These are phyloP conservation scores for Patellifolia procumbens DNA, from an alignment of 179 eudicot species.

Conservation along the genomic window DNA sequence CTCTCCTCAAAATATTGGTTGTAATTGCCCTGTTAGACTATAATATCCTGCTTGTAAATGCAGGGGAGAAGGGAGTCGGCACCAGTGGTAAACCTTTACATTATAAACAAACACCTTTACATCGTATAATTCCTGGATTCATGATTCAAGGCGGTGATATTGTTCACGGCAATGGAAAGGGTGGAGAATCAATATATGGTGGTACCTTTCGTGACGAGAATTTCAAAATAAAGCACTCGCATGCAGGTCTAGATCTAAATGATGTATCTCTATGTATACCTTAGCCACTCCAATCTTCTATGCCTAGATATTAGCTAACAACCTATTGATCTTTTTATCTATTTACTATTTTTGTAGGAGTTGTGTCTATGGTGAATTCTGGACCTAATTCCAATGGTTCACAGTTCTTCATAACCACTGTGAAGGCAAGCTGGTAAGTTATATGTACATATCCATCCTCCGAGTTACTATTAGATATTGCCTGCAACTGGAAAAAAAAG, in stretches of 20 bases:
- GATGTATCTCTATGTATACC: neutral
- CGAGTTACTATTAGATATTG: neutral
- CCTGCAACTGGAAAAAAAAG: too few species aligned
- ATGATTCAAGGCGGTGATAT: slow-evolving; percentile 99
- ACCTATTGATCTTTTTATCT: neutral
- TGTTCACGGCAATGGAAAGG: slow-evolving; percentile 74
- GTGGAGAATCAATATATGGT: slow-evolving; percentile 80
- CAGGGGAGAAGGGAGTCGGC: slow-evolving; percentile 80
- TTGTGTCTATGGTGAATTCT: slow-evolving; percentile 85
- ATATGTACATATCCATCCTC: neutral
- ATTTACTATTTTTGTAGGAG: slow-evolving; percentile 48
- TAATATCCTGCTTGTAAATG: slow-evolving; percentile 19
- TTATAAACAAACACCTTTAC: slow-evolving; percentile 87
- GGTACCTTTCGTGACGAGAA: slow-evolving; percentile 83
- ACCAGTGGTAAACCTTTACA: slow-evolving; percentile 70
- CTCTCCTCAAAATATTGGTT: neutral
- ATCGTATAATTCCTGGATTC: slow-evolving; percentile 97
- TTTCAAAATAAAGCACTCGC: slow-evolving; percentile 81
- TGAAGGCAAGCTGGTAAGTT: slow-evolving; percentile 91
- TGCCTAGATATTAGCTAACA: neutral
- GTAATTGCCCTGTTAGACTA: slow-evolving; percentile 3
- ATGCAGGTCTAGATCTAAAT: slow-evolving; percentile 55
- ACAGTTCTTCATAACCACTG: slow-evolving; percentile 96
- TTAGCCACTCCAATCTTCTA: neutral
- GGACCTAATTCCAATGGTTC: slow-evolving; percentile 96